Percentiles rank a stretch among this genome's conserved stretches.
Evolutionary conservation across 768 basidiomycete species (phyloP).

Genomic region (Amanita muscaria): DNA sequence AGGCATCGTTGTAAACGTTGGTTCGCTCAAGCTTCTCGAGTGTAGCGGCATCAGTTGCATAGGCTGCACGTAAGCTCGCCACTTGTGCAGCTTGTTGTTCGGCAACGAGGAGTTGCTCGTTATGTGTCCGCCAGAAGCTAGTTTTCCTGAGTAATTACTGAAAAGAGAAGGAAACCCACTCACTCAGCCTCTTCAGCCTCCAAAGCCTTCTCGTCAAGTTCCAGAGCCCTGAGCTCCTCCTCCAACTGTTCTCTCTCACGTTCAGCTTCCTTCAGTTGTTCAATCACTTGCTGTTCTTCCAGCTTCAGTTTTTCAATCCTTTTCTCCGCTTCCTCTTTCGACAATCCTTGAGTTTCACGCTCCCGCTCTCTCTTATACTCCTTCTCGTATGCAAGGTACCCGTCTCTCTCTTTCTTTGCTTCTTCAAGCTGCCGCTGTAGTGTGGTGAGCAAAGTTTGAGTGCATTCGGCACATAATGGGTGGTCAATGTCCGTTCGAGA

Average conservation of each 20-base stretch:
- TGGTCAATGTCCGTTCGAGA: conserved; percentile 79
- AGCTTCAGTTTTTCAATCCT: conserved; percentile 64
- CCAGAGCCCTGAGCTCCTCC: conserved; percentile 59
- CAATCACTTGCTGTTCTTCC: conserved; percentile 61
- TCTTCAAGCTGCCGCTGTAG: conserved; percentile 82
- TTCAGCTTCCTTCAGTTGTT: conserved; percentile 70
- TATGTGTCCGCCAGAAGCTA: conserved; percentile 81
- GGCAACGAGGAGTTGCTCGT: conserved; percentile 55
- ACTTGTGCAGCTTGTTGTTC: conserved; percentile 64
- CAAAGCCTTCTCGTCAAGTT: conserved; percentile 70
- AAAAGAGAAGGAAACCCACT: conserved; percentile 21
- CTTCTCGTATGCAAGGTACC: conserved; percentile 88
- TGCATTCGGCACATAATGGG: conserved; percentile 93
- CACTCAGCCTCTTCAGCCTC: conserved; percentile 79
- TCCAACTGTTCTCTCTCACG: conserved; percentile 70
- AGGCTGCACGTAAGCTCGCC: conserved; percentile 66
- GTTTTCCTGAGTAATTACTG: conserved; percentile 8
- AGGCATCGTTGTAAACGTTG: conserved; percentile 93
- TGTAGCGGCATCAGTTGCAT: conserved; percentile 66
- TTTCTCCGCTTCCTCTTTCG: conserved; percentile 57
- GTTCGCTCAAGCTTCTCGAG: conserved; percentile 83
- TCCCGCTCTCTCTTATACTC: conserved; percentile 79
- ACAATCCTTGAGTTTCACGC: conserved; percentile 50
- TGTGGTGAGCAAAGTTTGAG: conserved; percentile 65
- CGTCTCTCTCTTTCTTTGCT: conserved; percentile 84